Conservation (phyloP, 306 rosid genomes). For the Prunus mira region DNA sequence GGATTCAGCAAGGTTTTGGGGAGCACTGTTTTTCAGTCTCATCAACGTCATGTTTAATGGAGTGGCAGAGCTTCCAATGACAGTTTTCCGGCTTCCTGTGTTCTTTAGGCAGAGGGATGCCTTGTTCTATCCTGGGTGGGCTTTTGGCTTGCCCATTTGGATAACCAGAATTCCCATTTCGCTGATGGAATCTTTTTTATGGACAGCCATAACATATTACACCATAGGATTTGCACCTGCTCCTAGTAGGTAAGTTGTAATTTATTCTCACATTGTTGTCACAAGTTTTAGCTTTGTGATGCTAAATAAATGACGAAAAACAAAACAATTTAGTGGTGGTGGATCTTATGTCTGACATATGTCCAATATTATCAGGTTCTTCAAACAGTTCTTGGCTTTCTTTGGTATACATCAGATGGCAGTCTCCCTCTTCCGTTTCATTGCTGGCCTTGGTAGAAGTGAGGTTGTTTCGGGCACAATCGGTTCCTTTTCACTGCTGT, state of each 20-base stretch:
- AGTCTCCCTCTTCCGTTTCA: constrained; percentile 45
- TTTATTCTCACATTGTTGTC: neutral
- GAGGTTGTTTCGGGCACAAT: constrained; percentile 54
- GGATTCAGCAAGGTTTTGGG: constrained; percentile 41
- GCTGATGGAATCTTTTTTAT: constrained; percentile 27
- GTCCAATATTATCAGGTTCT: constrained; percentile 39
- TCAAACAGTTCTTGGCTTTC: constrained; percentile 47
- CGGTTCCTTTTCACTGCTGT: constrained; percentile 49
- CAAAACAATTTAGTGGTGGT: no score
- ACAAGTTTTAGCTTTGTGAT: neutral
- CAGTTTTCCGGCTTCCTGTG: constrained; percentile 37
- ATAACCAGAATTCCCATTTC: constrained; percentile 30
- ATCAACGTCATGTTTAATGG: constrained; percentile 53
- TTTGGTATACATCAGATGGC: constrained; percentile 68
- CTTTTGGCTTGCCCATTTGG: constrained; percentile 34
- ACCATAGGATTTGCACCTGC: constrained; percentile 64
- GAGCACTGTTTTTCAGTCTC: constrained; percentile 61
- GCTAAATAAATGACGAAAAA: neutral
- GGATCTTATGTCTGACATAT: neutral
- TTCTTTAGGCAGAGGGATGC: constrained; percentile 37
- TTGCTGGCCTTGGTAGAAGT: constrained; percentile 55
- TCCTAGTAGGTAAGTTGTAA: constrained; percentile 45
- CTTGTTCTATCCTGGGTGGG: constrained; percentile 40
- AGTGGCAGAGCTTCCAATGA: constrained; percentile 32
- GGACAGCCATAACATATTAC: constrained; percentile 44